Base-by-base conservation (phyloP, 495 filamentous ascomycete genomes). In the Aspergillus incahuasiensis region DNA sequence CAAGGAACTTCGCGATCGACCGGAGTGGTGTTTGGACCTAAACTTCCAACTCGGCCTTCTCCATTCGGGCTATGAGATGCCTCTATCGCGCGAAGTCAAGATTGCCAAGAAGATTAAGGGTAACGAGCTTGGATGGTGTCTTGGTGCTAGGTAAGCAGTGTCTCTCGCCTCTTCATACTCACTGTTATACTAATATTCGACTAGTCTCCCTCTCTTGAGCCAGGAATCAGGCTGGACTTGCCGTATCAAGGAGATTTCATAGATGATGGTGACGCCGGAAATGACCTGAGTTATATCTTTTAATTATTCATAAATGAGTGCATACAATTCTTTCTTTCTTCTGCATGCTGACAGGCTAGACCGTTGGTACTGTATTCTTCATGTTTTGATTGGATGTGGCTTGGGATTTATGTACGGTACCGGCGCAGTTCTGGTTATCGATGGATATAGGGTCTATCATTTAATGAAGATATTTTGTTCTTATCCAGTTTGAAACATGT, bases 21-120 rank as follows among this genome's bases (percentile, higher is more conserved):
- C 94, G 11, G 91, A 97, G 71, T 87, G 85, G 70, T 98, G 94
- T 74, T 71, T 97, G 68, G 94, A 98, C 69, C 74, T 98, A 58
- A 97, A 87, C 71, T 98, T 97, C 69, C 95, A 96, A 91, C 67
- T 95, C 56, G 87, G 87, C 20, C 75, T 98, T 48, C 74, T 97
- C 56, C 92, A 97, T 70, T 97, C 91, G 1, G 94, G 94, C 18
- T 98, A 98, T 69, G 94, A 96, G 61, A 97, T 98, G 91, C 92
- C 92, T 5, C 80, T 97, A 63, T 89, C 94, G 55, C 83, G 94
- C 19, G 92, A 97, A 74, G 91, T 98, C 51, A 90, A 88, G 79
- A 95, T 96, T 62, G 94, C 94, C 25, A 97, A 98, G 88, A 92
- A 96, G 82, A 94, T 97, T 62, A 92, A 92, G 78, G 85, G 85